Conservation (phyloP, 257 asterid genomes). For the Linaria vulgaris region DNA sequence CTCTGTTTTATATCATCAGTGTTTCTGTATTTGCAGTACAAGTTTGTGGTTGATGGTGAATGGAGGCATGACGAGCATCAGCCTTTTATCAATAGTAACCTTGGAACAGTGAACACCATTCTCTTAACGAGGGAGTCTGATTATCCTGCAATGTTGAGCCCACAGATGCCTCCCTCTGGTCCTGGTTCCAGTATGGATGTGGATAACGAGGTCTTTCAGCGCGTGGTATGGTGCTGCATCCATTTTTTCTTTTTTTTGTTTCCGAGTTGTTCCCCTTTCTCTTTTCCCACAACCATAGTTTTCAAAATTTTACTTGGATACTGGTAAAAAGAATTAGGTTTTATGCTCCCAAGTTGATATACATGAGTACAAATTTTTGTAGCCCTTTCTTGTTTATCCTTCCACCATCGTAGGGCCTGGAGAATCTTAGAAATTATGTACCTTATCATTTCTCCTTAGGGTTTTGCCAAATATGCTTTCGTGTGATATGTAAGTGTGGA, state of each 20-base stretch:
- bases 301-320: neutral
- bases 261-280: neutral
- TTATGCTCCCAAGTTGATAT: too few relatives aligned
- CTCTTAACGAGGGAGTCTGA: conserved; percentile 63
- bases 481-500: neutral
- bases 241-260: neutral
- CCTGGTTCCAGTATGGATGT: conserved; percentile 87
- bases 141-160: conserved; percentile 42
- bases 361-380: too few relatives aligned
- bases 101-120: conserved; percentile 74
- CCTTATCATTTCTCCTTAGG: neutral
- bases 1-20: neutral
- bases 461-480: conserved; percentile 6
- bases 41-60: conserved; percentile 77
- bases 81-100: conserved; percentile 58
- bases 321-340: too few relatives aligned
- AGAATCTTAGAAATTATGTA: neutral
- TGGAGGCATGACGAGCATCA: conserved; percentile 82
- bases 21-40: conserved; percentile 53
- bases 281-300: neutral
- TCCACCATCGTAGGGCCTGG: too few relatives aligned
- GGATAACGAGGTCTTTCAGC: conserved; percentile 76
- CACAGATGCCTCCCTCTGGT: conserved; percentile 48
- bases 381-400: too few relatives aligned
- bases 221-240: conserved; percentile 51